Conservation (phyloP, 75 land plant species). For the Sequoia sempervirens region DNA sequence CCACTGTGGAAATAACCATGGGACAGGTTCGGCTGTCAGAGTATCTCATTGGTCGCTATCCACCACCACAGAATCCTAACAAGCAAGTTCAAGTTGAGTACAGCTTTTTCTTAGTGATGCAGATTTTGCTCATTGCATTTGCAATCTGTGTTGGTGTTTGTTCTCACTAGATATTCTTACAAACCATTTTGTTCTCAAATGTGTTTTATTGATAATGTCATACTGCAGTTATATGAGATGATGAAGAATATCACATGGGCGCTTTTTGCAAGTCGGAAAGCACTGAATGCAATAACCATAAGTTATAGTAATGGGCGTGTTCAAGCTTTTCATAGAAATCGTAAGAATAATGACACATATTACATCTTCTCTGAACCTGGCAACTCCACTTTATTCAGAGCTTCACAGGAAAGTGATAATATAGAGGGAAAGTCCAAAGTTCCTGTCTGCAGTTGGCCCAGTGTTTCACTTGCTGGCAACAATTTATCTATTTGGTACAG, state of each 20-base stretch:
- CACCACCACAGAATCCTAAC: conserved; percentile 18
- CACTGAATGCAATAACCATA: conserved; percentile 74
- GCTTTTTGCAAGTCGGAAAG: conserved; percentile 61
- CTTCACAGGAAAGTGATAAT: neutral
- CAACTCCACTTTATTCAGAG: conserved; percentile 24
- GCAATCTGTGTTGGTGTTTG: neutral
- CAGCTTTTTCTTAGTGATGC: conserved; percentile 2
- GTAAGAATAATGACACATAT: conserved; percentile 46
- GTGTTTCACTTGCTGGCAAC: conserved; percentile 21
- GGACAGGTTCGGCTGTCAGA: conserved; percentile 70
- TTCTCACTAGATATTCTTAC: neutral
- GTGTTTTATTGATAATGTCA: neutral
- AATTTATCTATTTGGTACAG: conserved; percentile 47
- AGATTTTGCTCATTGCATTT: neutral
- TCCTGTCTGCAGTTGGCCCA: conserved; percentile 26
- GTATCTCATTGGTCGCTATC: conserved; percentile 43
- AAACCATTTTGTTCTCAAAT: neutral
- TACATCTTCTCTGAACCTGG: conserved; percentile 53
- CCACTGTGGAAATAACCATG: conserved; percentile 64
- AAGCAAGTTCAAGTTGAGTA: conserved; percentile 6
- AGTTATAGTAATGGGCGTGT: conserved; percentile 64
- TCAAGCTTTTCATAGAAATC: conserved; percentile 70
- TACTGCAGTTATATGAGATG: conserved; percentile 48
- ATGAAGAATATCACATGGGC: conserved; percentile 84
- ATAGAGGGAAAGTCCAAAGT: conserved; percentile 7